These are phyloP conservation scores for Begonia fuchsioides DNA, from an alignment of 306 rosid species.

Conservation along the genomic window DNA sequence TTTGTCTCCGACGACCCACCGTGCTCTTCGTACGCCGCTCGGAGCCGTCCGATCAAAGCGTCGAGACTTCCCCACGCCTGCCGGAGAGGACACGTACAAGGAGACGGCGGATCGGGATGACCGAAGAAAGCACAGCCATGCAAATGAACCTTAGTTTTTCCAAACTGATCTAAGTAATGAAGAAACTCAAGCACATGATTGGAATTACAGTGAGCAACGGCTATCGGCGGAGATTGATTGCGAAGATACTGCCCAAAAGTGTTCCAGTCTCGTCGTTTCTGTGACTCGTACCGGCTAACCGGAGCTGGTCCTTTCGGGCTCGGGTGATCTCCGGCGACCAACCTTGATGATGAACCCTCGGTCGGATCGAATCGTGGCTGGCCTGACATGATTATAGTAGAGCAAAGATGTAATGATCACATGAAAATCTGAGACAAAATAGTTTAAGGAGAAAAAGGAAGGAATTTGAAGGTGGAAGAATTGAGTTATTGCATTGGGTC, in stretches of 20 bases:
- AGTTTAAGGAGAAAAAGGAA: not conserved
- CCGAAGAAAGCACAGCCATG: slow-evolving; percentile 52
- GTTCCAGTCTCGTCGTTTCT: slow-evolving; percentile 62
- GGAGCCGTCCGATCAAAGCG: slow-evolving; percentile 48
- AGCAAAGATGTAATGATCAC: not conserved
- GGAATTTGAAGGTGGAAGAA: not conserved
- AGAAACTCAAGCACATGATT: slow-evolving; percentile 56
- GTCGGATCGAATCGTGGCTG: slow-evolving; percentile 17
- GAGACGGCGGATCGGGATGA: slow-evolving; percentile 65
- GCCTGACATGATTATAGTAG: slow-evolving; percentile 20
- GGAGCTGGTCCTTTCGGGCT: slow-evolving; percentile 15
- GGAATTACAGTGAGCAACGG: slow-evolving; percentile 41
- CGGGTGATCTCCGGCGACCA: not conserved
- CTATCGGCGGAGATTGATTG: slow-evolving; percentile 42
- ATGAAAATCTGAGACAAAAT: too few relatives aligned
- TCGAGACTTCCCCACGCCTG: slow-evolving; percentile 77
- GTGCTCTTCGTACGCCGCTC: slow-evolving; percentile 57
- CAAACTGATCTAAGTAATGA: slow-evolving; percentile 54
- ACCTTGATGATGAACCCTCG: slow-evolving; percentile 8
- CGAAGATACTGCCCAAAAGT: slow-evolving; percentile 51
- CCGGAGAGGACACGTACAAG: slow-evolving; percentile 49
- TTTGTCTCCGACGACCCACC: slow-evolving; percentile 51
- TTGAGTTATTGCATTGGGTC: not conserved
- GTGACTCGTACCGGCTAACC: slow-evolving; percentile 49
- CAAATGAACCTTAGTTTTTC: slow-evolving; percentile 53